Conservation (phyloP, 179 eudicot species). For the Sideroxylon spinosum region DNA sequence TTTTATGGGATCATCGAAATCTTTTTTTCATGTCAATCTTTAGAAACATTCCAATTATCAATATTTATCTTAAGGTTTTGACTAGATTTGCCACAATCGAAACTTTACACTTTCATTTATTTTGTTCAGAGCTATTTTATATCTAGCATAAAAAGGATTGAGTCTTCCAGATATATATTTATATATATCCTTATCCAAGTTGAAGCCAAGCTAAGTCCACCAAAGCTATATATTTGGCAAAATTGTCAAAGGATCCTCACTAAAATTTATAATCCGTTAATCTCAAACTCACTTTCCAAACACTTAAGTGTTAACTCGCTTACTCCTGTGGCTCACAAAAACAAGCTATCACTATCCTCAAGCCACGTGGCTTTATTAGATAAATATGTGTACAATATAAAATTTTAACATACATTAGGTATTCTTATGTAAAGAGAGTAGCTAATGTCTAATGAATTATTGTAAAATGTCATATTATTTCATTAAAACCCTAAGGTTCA, state of each 20-base stretch:
- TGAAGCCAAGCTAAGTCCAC: slow-evolving; percentile 8
- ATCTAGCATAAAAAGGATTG: neutral
- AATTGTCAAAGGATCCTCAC: neutral
- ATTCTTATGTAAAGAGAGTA: neutral
- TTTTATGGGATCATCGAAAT: no score
- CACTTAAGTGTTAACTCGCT: neutral
- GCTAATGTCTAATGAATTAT: neutral
- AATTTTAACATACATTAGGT: neutral
- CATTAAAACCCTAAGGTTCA: no score
- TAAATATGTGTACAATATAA: neutral
- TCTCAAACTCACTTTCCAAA: neutral
- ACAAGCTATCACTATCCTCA: neutral
- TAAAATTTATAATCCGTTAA: neutral
- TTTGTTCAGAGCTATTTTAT: neutral
- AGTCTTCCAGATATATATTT: neutral
- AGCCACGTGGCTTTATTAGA: neutral
- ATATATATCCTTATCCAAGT: neutral
- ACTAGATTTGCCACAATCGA: no score
- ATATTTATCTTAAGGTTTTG: no score
- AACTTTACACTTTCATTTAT: neutral
- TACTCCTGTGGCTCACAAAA: neutral
- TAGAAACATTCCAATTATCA: no score
- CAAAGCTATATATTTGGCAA: neutral
- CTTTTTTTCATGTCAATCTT: no score
- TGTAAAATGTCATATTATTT: neutral